A percentile compares a stretch with the other conserved stretches of the same genome.
Evolutionary conservation across 495 filamentous ascomycete genomes (phyloP).

Genomic region (Aspergillus carlsbadensis): DNA sequence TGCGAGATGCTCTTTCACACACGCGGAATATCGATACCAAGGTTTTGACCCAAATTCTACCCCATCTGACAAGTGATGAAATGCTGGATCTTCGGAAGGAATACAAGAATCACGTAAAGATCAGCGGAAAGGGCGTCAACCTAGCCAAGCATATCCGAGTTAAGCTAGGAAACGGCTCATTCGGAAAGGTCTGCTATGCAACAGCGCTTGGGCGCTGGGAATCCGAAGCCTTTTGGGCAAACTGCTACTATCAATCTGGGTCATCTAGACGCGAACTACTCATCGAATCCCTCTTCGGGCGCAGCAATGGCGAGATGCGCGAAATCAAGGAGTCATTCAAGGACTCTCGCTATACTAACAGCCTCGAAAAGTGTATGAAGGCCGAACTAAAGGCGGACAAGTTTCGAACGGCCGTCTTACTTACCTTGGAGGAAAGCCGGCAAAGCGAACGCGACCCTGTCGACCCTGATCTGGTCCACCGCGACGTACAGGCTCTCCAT

Average conservation of each 20-base stretch:
- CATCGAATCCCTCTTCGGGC: slow-evolving; percentile 89
- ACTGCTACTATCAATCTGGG: slow-evolving; percentile 94
- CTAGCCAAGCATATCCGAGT: slow-evolving; percentile 92
- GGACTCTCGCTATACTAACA: slow-evolving; percentile 89
- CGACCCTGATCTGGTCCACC: slow-evolving; percentile 56
- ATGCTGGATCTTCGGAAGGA: slow-evolving; percentile 78
- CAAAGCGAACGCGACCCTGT: slow-evolving; percentile 73
- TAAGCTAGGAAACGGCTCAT: slow-evolving; percentile 65
- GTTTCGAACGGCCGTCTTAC: slow-evolving; percentile 83
- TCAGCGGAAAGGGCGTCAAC: slow-evolving; percentile 82
- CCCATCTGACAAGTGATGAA: slow-evolving; percentile 79
- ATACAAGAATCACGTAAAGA: slow-evolving; percentile 87
- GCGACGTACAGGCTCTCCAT: slow-evolving; percentile 72
- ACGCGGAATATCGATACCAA: slow-evolving; percentile 63
- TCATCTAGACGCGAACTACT: slow-evolving; percentile 81
- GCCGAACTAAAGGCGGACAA: slow-evolving; percentile 91
- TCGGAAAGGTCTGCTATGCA: slow-evolving; percentile 88
- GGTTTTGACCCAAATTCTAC: slow-evolving; percentile 79
- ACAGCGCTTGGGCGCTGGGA: slow-evolving; percentile 91
- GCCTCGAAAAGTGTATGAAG: slow-evolving; percentile 81
- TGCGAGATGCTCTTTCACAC: slow-evolving; percentile 73
- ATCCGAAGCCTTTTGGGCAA: slow-evolving; percentile 95
- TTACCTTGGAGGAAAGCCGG: slow-evolving; percentile 75
- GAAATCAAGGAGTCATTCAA: slow-evolving; percentile 89
- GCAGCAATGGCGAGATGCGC: slow-evolving; percentile 81